A percentile compares a stretch with the other conserved stretches of the same genome.
These are phyloP conservation scores for Camellia lanceoleosa DNA, from an alignment of 148 eudicot species.

Conservation along the genomic window DNA sequence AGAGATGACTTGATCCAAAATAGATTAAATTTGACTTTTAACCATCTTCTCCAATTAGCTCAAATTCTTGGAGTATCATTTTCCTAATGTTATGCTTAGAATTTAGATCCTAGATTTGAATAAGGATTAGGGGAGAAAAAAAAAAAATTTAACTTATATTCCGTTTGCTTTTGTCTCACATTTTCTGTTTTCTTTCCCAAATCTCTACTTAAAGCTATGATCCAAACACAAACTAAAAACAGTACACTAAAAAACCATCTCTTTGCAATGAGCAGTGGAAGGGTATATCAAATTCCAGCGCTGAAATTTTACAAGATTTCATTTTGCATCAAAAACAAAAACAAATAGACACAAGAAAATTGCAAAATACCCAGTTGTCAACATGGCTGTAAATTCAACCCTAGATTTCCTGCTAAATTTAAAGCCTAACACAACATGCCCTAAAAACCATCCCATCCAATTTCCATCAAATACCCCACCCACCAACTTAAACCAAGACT, in stretches of 20 bases:
- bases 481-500: neutral
- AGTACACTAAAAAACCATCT: neutral
- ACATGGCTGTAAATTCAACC: neutral
- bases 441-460: neutral
- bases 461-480: neutral
- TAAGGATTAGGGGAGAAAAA: neutral
- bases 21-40: too few species aligned
- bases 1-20: too few species aligned
- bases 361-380: neutral
- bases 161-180: too few species aligned
- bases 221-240: neutral
- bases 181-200: neutral
- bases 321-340: neutral
- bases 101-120: neutral
- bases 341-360: neutral
- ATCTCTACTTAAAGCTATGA: neutral
- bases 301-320: neutral
- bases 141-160: neutral
- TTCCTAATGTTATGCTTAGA: too few species aligned
- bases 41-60: too few species aligned
- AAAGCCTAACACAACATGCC: neutral
- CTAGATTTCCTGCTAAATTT: conserved; percentile 1
- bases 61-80: too few species aligned
- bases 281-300: neutral
- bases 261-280: neutral